Conservation (phyloP, 345 rosid species). For the Citrus glauca region DNA sequence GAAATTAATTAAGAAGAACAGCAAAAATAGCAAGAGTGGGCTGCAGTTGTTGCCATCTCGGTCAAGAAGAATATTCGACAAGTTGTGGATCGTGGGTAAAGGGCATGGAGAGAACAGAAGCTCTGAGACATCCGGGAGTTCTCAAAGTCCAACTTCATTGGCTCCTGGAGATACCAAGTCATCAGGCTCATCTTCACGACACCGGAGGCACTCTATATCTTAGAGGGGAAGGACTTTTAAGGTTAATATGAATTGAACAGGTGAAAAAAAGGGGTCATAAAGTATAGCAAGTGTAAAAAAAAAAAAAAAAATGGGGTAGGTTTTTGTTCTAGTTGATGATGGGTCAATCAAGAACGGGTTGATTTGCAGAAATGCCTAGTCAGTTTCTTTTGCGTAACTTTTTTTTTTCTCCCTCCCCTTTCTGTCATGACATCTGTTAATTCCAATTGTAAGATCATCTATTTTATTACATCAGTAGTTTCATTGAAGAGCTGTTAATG, state of each 20-base stretch:
- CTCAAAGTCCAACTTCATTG: conserved; percentile 71
- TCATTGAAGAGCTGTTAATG: background rate
- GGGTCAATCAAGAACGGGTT: background rate
- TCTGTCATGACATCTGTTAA: background rate
- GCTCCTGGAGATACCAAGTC: conserved; percentile 67
- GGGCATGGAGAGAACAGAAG: conserved; percentile 54
- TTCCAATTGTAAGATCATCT: background rate
- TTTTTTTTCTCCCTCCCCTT: background rate
- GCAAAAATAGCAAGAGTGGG: conserved; percentile 59
- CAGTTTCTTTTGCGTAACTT: background rate
- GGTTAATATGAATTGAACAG: conserved; percentile 6
- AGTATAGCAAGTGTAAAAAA: conserved; percentile 15
- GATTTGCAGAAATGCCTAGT: background rate
- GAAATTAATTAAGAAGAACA: conserved; percentile 41
- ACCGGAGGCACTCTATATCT: conserved; percentile 78
- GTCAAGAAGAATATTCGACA: conserved; percentile 78
- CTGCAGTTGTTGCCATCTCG: conserved; percentile 77
- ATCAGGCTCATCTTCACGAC: conserved; percentile 58
- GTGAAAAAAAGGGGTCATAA: background rate
- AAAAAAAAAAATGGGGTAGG: conserved; percentile 16
- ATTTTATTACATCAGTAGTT: background rate
- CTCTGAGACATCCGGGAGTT: conserved; percentile 83
- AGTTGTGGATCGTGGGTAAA: conserved; percentile 65
- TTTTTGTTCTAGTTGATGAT: conserved; percentile 20
- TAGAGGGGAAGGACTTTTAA: conserved; percentile 18